phyloP scores from a whole-genome alignment of 2,329 filamentous ascomycete species.

The Pseudogymnoascus sp. region DNA sequence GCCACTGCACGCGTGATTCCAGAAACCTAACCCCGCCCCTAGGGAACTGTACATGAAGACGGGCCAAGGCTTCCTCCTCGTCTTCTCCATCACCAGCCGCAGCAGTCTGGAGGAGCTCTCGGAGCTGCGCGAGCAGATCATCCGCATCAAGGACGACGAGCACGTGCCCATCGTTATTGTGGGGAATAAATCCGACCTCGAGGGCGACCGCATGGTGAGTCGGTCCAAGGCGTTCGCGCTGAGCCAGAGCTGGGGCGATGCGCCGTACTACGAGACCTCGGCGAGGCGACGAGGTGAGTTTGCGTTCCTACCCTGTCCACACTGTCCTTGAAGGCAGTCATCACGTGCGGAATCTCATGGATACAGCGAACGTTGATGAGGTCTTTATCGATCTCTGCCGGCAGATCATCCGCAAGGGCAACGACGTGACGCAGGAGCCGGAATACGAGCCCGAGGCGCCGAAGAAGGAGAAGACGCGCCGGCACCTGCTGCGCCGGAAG shows the following conservation, averaged over 20 bases:
- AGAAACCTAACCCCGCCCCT: constrained; percentile 9
- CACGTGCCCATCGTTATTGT: constrained; percentile 64
- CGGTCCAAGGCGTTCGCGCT: constrained; percentile 57
- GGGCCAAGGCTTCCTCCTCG: constrained; percentile 65
- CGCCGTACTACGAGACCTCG: constrained; percentile 66
- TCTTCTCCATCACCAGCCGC: constrained; percentile 65
- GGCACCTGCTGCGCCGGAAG: constrained; percentile 9
- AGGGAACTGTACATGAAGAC: constrained; percentile 69
- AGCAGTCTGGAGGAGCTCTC: constrained; percentile 62
- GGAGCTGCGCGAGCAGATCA: constrained; percentile 64
- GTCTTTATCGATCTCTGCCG: constrained; percentile 61
- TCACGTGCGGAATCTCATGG: background rate
- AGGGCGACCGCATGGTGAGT: constrained; percentile 61
- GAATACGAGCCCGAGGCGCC: constrained; percentile 28
- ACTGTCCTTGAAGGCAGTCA: background rate
- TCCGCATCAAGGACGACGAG: constrained; percentile 64
- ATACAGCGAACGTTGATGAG: constrained; percentile 58
- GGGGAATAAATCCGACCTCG: constrained; percentile 66
- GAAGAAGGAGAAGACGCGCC: constrained; percentile 26
- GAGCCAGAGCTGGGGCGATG: constrained; percentile 61
- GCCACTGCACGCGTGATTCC: background rate
- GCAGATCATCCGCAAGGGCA: constrained; percentile 57
- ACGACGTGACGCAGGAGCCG: constrained; percentile 11
- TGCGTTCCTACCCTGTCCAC: background rate
- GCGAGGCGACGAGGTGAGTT: constrained; percentile 47